These are phyloP conservation scores for Sugiyamaella paludigena DNA, from an alignment of 1,139 yeast genomes.

Conservation along the genomic window DNA sequence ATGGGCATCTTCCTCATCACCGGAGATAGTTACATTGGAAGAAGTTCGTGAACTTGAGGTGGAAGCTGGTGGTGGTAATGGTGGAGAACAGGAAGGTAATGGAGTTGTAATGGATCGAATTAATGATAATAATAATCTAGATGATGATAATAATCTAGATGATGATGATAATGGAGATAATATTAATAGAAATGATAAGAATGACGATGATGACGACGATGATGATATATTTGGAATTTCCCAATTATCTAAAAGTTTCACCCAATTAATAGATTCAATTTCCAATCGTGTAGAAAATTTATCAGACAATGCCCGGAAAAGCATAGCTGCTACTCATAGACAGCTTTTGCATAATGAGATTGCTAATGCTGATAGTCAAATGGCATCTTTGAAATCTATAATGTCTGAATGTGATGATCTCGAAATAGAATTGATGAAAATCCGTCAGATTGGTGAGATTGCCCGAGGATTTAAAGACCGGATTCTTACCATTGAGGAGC, in stretches of 20 bases:
- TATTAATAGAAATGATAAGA: slow-evolving; percentile 1
- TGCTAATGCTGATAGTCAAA: slow-evolving; percentile 42
- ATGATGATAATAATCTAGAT: not conserved
- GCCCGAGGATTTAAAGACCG: slow-evolving; percentile 43
- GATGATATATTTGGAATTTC: slow-evolving; percentile 12
- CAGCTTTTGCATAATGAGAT: slow-evolving; percentile 24
- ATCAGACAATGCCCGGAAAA: slow-evolving; percentile 27
- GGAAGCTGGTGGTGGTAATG: not conserved
- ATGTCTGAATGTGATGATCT: slow-evolving; percentile 53
- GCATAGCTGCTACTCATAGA: slow-evolving; percentile 26
- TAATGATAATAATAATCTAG: not conserved
- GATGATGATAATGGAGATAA: slow-evolving; percentile 3
- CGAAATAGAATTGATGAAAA: slow-evolving; percentile 61
- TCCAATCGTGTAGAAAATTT: slow-evolving; percentile 25
- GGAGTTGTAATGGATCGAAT: too few species aligned
- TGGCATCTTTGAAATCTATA: slow-evolving; percentile 45
- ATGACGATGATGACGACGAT: slow-evolving; percentile 8
- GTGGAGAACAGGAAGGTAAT: not conserved
- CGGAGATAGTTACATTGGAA: slow-evolving; percentile 7
- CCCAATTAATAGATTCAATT: slow-evolving; percentile 20
- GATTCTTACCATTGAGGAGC: slow-evolving; percentile 26
- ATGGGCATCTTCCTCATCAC: slow-evolving; percentile 8
- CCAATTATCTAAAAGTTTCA: slow-evolving; percentile 6
- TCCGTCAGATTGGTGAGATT: slow-evolving; percentile 61
- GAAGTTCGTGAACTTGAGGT: slow-evolving; percentile 4